Percentiles rank a stretch among this genome's conserved stretches.
These are phyloP conservation scores for Conringia planisiliqua DNA, from an alignment of 345 rosid species.

Conservation along the genomic window DNA sequence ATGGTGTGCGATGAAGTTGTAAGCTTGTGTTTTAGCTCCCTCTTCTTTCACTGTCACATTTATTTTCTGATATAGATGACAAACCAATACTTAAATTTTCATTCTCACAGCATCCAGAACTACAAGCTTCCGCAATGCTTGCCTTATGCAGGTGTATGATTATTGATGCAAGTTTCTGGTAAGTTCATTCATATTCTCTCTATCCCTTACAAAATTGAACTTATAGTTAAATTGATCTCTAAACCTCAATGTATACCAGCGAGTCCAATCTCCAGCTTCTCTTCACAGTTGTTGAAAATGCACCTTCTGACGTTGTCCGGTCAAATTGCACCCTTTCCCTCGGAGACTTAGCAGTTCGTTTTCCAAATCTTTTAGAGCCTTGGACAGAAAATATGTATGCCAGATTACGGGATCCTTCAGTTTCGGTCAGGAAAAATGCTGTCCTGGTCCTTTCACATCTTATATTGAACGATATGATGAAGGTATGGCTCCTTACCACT, in stretches of 20 bases:
- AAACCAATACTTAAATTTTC: no score
- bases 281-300: slow-evolving; percentile 90
- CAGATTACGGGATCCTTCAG: slow-evolving; percentile 67
- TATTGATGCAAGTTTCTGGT: slow-evolving; percentile 90
- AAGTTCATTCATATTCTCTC: slow-evolving; percentile 17
- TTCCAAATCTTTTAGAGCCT: slow-evolving; percentile 92
- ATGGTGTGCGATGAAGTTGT: not conserved
- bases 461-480: slow-evolving; percentile 99
- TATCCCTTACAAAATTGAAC: not conserved
- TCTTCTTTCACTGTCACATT: slow-evolving; percentile 4
- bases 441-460: slow-evolving; percentile 98
- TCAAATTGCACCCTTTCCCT: slow-evolving; percentile 94
- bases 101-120: slow-evolving; percentile 62
- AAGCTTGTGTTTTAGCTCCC: slow-evolving; percentile 6
- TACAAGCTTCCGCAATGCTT: slow-evolving; percentile 96
- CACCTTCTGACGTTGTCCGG: slow-evolving; percentile 89
- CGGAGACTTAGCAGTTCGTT: slow-evolving; percentile 95
- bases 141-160: slow-evolving; percentile 92
- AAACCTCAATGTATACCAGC: slow-evolving; percentile 45
- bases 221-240: slow-evolving; percentile 13
- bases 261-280: slow-evolving; percentile 95
- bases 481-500: slow-evolving; percentile 44
- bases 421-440: slow-evolving; percentile 91
- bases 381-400: slow-evolving; percentile 98
- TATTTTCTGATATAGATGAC: not conserved